Base-by-base conservation (phyloP, 441 rosid species). In the Corymbia citriodora region DNA sequence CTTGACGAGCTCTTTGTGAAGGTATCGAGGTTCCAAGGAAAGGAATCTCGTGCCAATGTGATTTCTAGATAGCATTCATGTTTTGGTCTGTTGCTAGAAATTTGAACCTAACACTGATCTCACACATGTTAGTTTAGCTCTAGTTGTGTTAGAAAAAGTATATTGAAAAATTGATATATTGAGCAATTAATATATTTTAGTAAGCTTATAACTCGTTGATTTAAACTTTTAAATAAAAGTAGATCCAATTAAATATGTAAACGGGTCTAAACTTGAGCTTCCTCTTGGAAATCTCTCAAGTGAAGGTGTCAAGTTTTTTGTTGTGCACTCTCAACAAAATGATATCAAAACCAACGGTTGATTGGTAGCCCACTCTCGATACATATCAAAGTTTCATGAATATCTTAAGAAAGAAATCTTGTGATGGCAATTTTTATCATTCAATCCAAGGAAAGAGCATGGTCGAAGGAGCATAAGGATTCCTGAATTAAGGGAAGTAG, bases 311-410 rank as follows among this genome's bases (percentile, higher is more conserved):
- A 0, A 33, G 14, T 19, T 36, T 72, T 72, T 2, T 23, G 2
- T 0, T 2, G 16, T 1, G 2, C 0, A 0, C 5, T 36, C 82
- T 4, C 3, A 1, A 19, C 3, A 6, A 6, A 19, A 72, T 19
- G 45, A 19, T 72, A 72, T 6, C 82, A 19, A 72, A 72, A 12
- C 10, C 0, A 21, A 36, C 3, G 8, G 8, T 36, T 19, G 8
- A 36, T 63, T 3, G 5, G 18, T 14, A 63, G 8, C 18, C 9
- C n/a, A 13, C 33, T 29, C 33, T 2, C 14, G 6, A 63, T 8
- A 63, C 1, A 29, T 63, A 63, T 6, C n/a, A 8, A 16, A 27
- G 4, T 61, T 13, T 29, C 16, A 61, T 18, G 1, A 63, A 63
- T 15, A 29, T 29, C 33, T 63, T 6, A 13, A 63, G 7, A 63